These are phyloP conservation scores for Lomentospora prolificans DNA, from an alignment of 2,329 filamentous ascomycete species.

Conservation along the genomic window DNA sequence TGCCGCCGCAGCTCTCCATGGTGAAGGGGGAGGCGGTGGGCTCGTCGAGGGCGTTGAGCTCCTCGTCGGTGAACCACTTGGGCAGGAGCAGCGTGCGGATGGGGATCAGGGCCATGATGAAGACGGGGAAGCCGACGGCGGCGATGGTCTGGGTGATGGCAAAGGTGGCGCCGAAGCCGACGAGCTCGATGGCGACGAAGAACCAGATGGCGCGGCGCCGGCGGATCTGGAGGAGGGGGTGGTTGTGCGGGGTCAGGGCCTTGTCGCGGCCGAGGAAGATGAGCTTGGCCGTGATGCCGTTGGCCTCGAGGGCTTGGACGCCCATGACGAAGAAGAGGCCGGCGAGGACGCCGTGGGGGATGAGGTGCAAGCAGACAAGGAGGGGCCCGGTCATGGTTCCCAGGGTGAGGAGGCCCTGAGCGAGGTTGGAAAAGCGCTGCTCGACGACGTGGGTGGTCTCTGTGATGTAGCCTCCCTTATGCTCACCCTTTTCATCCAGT, in stretches of 20 bases:
- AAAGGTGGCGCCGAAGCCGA: constrained; percentile 68
- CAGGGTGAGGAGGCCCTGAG: constrained; percentile 66
- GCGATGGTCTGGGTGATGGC: constrained; percentile 77
- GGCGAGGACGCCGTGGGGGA: constrained; percentile 70
- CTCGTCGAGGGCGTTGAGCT: constrained; percentile 56
- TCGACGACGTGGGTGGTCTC: constrained; percentile 58
- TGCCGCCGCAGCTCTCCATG: constrained; percentile 65
- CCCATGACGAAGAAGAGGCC: constrained; percentile 83
- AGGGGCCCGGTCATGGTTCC: constrained; percentile 71
- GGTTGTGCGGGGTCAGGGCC: constrained; percentile 45
- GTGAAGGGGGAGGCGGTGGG: constrained; percentile 66
- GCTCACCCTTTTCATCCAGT: constrained; percentile 40
- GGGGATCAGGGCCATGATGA: constrained; percentile 62
- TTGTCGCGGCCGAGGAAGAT: constrained; percentile 59
- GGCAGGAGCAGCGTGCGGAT: constrained; percentile 55
- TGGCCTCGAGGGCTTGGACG: constrained; percentile 63
- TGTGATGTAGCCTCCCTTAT: constrained; percentile 46
- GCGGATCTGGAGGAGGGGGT: constrained; percentile 51
- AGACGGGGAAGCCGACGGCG: constrained; percentile 69
- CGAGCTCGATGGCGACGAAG: constrained; percentile 58
- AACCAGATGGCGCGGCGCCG: constrained; percentile 58
- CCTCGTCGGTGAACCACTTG: constrained; percentile 46
- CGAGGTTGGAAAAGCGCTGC: constrained; percentile 69
- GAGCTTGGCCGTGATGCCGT: constrained; percentile 68
- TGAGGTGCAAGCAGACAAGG: constrained; percentile 63